Evolutionary conservation across 495 filamentous ascomycete genomes (phyloP), one percentile per base, ranked within the genome.

Genomic region (Aspergillus egyptiacus): DNA sequence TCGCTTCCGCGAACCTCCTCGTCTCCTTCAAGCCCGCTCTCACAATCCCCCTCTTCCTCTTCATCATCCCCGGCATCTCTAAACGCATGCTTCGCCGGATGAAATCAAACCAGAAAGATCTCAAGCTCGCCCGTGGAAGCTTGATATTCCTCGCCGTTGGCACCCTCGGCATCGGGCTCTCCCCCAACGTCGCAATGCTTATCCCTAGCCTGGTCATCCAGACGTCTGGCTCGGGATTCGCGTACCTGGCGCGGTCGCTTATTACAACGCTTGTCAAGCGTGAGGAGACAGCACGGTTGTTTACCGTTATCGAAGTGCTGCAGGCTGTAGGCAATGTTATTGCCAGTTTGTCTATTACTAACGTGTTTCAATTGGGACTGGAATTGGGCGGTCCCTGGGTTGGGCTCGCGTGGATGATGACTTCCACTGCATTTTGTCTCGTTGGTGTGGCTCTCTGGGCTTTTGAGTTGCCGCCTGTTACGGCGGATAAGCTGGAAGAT

Each of bases 1-100:
- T 84, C 6, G 74, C 79, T 0, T 58, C 75, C 41, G 71, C 81
- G 7, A 81, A 74, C 27, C 69, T 81, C 38, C 68, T 81, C 20
- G 61, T 80, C 5, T 70, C 73, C 0, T 70, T 75, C 25, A 70
- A 74, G 47, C 69, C 71, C 2, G 61, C 70, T 1, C 60, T 82
- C 11, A 74, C 73, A 14, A 69, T 82, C 19, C 56, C 76, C 6
- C 57, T 81, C 0, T 73, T 83, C 35, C 59, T 77, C 14, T 67
- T 67, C 10, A 55, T 74, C 20, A 60, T 83, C 0, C 80, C 80
- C 0, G 48, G 41, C 17, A 35, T 74, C 9, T 71, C 70, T 1
- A 60, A 53, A 6, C 45, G 62, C 8, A 45, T 76, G 19, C 62
- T 69, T 9, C 52, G 57, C n/a, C 57, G 56, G 14, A 54, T 77